Percentiles rank a stretch among this genome's conserved stretches.
Conservation (phyloP, 345 rosid genomes). For the Chamaenerion angustifolium region DNA sequence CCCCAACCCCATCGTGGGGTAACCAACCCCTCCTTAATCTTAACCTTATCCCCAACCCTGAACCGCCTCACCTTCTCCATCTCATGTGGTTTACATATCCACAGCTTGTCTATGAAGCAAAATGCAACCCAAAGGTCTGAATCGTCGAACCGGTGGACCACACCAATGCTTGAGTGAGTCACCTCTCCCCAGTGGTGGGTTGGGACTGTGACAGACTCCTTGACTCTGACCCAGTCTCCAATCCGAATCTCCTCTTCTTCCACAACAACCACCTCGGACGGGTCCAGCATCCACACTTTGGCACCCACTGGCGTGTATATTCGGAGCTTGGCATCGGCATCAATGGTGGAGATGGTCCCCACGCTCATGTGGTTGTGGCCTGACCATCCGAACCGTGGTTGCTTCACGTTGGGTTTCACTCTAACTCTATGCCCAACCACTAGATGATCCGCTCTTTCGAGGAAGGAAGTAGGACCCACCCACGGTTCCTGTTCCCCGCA, state of each 20-base stretch:
- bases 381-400: conserved; percentile 95
- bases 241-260: conserved; percentile 69
- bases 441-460: conserved; percentile 53
- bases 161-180: conserved; percentile 77
- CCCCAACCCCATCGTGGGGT: conserved; percentile 99
- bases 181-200: conserved; percentile 96
- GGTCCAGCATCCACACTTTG: conserved; percentile 96
- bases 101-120: conserved; percentile 80
- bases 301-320: conserved; percentile 85
- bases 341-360: conserved; percentile 78
- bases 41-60: conserved; percentile 59
- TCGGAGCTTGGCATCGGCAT: conserved; percentile 87
- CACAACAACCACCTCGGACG: conserved; percentile 71
- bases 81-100: conserved; percentile 87
- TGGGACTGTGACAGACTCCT: conserved; percentile 50
- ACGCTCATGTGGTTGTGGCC: conserved; percentile 70
- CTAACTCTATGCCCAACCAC: conserved; percentile 58
- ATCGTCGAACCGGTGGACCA: conserved; percentile 71
- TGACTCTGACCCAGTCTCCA: conserved; percentile 88
- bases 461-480: conserved; percentile 62
- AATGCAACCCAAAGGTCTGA: conserved; percentile 73
- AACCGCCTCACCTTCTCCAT: conserved; percentile 69
- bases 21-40: conserved; percentile 58
- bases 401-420: conserved; percentile 67
- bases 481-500: conserved; percentile 93